Base-by-base conservation (phyloP, 2,329 filamentous ascomycete species). In the Monosporascus sp. region DNA sequence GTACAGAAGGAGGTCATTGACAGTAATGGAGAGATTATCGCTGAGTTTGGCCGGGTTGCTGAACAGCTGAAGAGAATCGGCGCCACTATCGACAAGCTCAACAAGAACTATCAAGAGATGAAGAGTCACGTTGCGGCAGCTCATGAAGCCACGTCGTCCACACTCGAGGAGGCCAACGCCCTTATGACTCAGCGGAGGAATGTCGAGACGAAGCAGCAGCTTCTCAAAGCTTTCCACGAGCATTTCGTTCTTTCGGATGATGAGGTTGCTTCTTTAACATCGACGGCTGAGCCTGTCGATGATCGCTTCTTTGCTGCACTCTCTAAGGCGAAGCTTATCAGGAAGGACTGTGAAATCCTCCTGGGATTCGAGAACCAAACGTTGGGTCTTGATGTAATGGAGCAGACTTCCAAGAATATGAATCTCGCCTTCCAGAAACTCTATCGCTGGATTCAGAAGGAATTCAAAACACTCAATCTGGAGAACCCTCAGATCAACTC, bases 361-460 rank as follows among this genome's bases (percentile, higher is more conserved):
- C 82, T 99, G 1, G 93, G 92, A 2, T 89, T 91, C 31, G 92
- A 97, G 68, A 90, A 91, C 62, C 92, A 97, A 71, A 86, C 86
- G 8, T 74, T 97, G 0, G 94, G 93, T 0, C 76, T 95, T 4
- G 92, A 97, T 63, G 82, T 97, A 48, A 92, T 97, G 79, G 93
- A 97, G 58, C 85, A 93, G 68, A 93, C 87, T 52, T 92, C 91
- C 0, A 91, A 90, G 55, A 85, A 90, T 57, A 79, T 99, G 49
- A 94, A 96, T 64, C 80, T 86, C 17, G 93, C 90, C 5, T 99
- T 94, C 63, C 93, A 99, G 67, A 99, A 97, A 68, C 80, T 99
- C 3, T 97, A 96, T 71, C 86, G 90, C 63, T 99, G 93, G 93
- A 86, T 96, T 20, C 92, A 97, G 68, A 86, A 88, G 55, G 91